These are phyloP conservation scores for Colletotrichum sp. DNA, from an alignment of 2,329 filamentous ascomycete genomes.

Conservation along the genomic window DNA sequence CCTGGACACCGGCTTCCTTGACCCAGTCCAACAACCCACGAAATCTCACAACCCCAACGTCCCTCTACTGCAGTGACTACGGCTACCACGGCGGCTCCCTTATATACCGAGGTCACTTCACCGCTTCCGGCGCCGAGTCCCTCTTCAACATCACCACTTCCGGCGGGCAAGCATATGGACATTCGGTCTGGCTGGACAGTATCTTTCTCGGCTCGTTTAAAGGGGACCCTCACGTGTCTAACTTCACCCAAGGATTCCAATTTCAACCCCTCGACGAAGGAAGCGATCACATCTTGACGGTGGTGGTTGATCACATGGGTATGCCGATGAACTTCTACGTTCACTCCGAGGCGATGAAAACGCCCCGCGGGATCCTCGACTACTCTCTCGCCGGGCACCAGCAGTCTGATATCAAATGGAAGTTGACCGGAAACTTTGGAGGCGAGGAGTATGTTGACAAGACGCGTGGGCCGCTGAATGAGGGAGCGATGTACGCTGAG, in stretches of 20 bases:
- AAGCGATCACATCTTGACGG: conserved; percentile 64
- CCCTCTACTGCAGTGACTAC: conserved; percentile 71
- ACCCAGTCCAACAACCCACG: conserved; percentile 22
- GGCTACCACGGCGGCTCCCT: conserved; percentile 70
- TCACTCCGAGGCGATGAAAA: conserved; percentile 60
- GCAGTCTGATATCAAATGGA: conserved; percentile 59
- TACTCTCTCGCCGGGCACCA: conserved; percentile 53
- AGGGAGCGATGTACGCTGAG: conserved; percentile 61
- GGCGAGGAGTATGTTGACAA: conserved; percentile 62
- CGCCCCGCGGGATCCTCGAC: conserved; percentile 60
- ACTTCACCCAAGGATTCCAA: conserved; percentile 43
- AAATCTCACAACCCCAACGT: conserved; percentile 59
- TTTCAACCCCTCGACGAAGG: conserved; percentile 40
- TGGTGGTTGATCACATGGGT: conserved; percentile 73
- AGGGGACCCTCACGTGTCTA: background rate
- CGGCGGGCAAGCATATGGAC: conserved; percentile 69
- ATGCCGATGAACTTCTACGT: conserved; percentile 66
- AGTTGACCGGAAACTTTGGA: conserved; percentile 64
- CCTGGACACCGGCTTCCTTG: conserved; percentile 43
- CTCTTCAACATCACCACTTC: conserved; percentile 59
- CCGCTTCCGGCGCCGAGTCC: conserved; percentile 59
- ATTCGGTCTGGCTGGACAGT: conserved; percentile 65
- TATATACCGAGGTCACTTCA: conserved; percentile 70
- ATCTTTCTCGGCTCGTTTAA: conserved; percentile 44
- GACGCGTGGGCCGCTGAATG: conserved; percentile 63